These are phyloP conservation scores for Trichoderma brevicompactum DNA, from an alignment of 2,329 filamentous ascomycete species.

Conservation along the genomic window DNA sequence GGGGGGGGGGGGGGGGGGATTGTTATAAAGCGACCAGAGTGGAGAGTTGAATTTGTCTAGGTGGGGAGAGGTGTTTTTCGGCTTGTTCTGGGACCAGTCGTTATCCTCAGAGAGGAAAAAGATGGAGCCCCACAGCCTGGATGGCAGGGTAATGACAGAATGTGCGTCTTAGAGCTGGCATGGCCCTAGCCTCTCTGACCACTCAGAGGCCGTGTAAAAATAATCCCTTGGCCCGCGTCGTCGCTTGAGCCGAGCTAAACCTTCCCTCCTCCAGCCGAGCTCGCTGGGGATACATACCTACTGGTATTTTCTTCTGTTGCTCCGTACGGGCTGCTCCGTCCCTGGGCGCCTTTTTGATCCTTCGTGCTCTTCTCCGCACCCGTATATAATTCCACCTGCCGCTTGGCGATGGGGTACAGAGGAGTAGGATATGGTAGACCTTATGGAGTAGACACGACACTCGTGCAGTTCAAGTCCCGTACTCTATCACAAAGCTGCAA, in stretches of 20 bases:
- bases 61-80: constrained; percentile 36
- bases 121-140: constrained; percentile 22
- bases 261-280: constrained; percentile 27
- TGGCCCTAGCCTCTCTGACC: constrained; percentile 30
- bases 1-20: constrained; percentile 30
- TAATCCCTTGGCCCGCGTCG: constrained; percentile 34
- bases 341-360: too few relatives aligned
- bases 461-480: not conserved
- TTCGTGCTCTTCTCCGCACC: too few relatives aligned
- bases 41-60: constrained; percentile 26
- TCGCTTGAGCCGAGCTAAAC: constrained; percentile 28
- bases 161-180: constrained; percentile 26
- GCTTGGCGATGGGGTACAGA: too few relatives aligned
- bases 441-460: not conserved
- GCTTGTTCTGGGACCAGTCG: constrained; percentile 32
- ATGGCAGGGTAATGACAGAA: constrained; percentile 26
- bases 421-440: not conserved
- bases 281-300: too few relatives aligned
- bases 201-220: constrained; percentile 36
- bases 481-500: not conserved
- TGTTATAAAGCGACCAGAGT: constrained; percentile 36
- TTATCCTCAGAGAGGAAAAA: constrained; percentile 26
- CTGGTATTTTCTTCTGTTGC: too few relatives aligned
- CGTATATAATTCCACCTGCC: too few relatives aligned
- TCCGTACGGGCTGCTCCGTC: too few relatives aligned